phyloP scores from a whole-genome alignment of 352 stramenopile genomes.

The Phytophthora tubulina region DNA sequence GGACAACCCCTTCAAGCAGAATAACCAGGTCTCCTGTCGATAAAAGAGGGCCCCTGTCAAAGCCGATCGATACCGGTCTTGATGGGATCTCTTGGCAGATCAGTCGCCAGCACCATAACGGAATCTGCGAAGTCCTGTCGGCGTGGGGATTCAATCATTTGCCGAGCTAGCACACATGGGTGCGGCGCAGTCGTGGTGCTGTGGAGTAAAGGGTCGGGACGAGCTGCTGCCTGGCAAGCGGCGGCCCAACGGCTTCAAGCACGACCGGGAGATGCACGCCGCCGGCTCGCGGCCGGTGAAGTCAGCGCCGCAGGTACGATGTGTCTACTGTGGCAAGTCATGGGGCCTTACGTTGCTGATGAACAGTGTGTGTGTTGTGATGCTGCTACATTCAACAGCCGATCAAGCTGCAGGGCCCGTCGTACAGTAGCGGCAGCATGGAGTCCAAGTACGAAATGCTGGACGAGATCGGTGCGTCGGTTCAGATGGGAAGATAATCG shows the following conservation, averaged over 20 bases:
- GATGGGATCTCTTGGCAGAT: slow-evolving; percentile 22
- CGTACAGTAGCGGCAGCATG: slow-evolving; percentile 76
- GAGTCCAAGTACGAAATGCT: slow-evolving; percentile 89
- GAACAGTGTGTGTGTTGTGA: background rate
- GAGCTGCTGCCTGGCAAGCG: slow-evolving; percentile 59
- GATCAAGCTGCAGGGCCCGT: slow-evolving; percentile 77
- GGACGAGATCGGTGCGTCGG: slow-evolving; percentile 77
- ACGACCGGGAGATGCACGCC: slow-evolving; percentile 41
- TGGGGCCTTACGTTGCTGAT: background rate
- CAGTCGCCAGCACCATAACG: slow-evolving; percentile 24
- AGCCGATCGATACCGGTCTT: slow-evolving; percentile 21
- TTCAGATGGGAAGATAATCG: background rate
- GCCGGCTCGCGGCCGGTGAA: slow-evolving; percentile 36
- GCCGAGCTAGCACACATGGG: slow-evolving; percentile 38
- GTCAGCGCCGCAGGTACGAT: slow-evolving; percentile 50
- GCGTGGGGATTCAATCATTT: background rate
- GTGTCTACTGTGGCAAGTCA: background rate
- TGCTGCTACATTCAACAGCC: slow-evolving; percentile 38
- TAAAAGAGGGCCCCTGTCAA: slow-evolving; percentile 8
- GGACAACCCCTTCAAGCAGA: background rate
- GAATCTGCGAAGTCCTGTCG: slow-evolving; percentile 19
- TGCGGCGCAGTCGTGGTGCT: slow-evolving; percentile 64
- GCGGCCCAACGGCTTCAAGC: slow-evolving; percentile 55
- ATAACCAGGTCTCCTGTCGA: background rate
- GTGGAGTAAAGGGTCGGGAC: slow-evolving; percentile 47